phyloP scores from a whole-genome alignment of 495 filamentous ascomycete species.

The Schizothecium vesticola region DNA sequence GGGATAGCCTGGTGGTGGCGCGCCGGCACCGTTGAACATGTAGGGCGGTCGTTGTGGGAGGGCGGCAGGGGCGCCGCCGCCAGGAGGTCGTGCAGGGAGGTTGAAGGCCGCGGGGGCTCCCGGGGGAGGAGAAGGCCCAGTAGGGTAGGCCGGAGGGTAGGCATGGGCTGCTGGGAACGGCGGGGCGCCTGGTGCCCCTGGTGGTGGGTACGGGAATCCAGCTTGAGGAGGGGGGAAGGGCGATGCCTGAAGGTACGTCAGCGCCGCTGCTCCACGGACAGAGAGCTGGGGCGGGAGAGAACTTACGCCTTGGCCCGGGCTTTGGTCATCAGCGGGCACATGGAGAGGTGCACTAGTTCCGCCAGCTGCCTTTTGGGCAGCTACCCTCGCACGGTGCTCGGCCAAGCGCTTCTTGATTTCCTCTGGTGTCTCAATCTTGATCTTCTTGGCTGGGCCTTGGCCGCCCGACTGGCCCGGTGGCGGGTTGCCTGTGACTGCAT shows the following conservation, averaged over 20 bases:
- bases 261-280: constrained; percentile 26
- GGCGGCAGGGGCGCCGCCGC: constrained; percentile 12
- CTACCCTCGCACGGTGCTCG: constrained; percentile 68
- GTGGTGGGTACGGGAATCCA: constrained; percentile 29
- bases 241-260: constrained; percentile 25
- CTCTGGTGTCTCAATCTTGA: constrained; percentile 68
- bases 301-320: constrained; percentile 51
- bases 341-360: constrained; percentile 41
- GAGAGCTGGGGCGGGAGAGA: constrained; percentile 37
- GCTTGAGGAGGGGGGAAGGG: constrained; percentile 41
- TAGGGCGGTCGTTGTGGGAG: constrained; percentile 17
- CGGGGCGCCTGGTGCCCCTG: constrained; percentile 20
- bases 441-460: constrained; percentile 63
- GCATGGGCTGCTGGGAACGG: constrained; percentile 30
- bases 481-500: constrained; percentile 78
- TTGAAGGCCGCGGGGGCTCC: constrained; percentile 25
- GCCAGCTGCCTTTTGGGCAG: constrained; percentile 48
- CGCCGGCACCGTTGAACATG: constrained; percentile 17
- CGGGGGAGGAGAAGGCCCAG: constrained; percentile 20
- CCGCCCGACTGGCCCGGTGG: constrained; percentile 49
- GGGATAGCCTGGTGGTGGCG: constrained; percentile 15
- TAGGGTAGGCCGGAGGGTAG: constrained; percentile 35
- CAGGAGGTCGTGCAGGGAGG: constrained; percentile 39
- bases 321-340: constrained; percentile 46
- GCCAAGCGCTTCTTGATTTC: constrained; percentile 80